phyloP scores from a whole-genome alignment of 2,329 filamentous ascomycete genomes.

The Harringtonia lauricola region DNA sequence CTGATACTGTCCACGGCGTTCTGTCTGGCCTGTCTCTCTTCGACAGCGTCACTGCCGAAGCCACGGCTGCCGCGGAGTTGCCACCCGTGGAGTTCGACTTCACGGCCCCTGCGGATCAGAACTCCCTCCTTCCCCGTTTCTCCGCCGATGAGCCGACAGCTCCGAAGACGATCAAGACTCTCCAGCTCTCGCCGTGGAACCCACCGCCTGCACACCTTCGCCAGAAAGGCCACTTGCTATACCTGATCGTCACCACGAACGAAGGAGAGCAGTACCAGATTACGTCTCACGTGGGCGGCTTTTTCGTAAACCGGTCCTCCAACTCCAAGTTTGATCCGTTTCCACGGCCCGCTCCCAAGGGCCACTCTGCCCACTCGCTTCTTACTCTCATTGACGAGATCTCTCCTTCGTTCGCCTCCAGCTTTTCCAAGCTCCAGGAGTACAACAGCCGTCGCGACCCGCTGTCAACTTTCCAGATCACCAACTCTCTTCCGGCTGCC shows the following conservation, averaged over 20 bases:
- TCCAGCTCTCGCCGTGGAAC: slow-evolving; percentile 90
- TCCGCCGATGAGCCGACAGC: slow-evolving; percentile 40
- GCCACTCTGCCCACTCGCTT: slow-evolving; percentile 71
- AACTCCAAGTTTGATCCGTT: slow-evolving; percentile 92
- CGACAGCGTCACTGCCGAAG: slow-evolving; percentile 55
- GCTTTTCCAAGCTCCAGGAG: slow-evolving; percentile 72
- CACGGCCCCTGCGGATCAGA: slow-evolving; percentile 53
- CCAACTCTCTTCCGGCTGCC: slow-evolving; percentile 82
- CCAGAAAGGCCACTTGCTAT: slow-evolving; percentile 85
- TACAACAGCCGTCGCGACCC: slow-evolving; percentile 79
- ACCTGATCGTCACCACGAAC: slow-evolving; percentile 78
- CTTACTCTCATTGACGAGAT: slow-evolving; percentile 67
- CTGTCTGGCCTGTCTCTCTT: slow-evolving; percentile 78
- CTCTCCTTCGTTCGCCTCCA: slow-evolving; percentile 69
- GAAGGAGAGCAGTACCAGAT: slow-evolving; percentile 94
- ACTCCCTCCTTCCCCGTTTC: slow-evolving; percentile 58
- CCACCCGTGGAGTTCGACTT: slow-evolving; percentile 60
- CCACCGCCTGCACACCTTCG: slow-evolving; percentile 85
- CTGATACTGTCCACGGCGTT: slow-evolving; percentile 78
- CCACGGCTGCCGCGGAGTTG: slow-evolving; percentile 24
- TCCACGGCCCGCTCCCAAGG: slow-evolving; percentile 69
- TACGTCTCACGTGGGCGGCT: slow-evolving; percentile 86
- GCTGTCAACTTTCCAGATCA: slow-evolving; percentile 87
- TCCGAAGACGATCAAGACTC: slow-evolving; percentile 83
- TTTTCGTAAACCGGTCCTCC: slow-evolving; percentile 94